Percentiles rank a stretch among this genome's conserved stretches.
These are phyloP conservation scores for Phytopythium aichiense DNA, from an alignment of 352 stramenopile species.

Conservation along the genomic window DNA sequence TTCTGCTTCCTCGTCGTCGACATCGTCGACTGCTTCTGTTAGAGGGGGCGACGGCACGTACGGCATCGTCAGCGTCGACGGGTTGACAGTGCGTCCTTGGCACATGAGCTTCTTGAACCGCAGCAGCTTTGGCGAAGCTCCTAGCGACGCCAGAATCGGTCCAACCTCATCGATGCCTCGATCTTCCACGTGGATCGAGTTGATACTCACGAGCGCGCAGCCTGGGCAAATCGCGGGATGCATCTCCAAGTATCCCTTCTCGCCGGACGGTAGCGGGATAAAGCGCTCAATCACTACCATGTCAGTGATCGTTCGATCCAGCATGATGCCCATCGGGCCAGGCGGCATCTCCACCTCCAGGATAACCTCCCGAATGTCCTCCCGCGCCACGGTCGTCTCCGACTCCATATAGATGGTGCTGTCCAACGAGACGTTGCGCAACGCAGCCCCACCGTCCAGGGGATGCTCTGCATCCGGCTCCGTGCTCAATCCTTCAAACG, in stretches of 20 bases:
- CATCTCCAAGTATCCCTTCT: slow-evolving; percentile 71
- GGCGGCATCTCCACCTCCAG: slow-evolving; percentile 76
- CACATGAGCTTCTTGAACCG: slow-evolving; percentile 88
- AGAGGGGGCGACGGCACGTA: slow-evolving; percentile 61
- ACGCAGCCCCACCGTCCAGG: slow-evolving; percentile 15
- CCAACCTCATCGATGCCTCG: slow-evolving; percentile 68
- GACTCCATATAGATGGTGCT: background rate
- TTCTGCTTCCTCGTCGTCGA: slow-evolving; percentile 11
- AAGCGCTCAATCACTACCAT: slow-evolving; percentile 83
- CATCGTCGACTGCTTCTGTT: slow-evolving; percentile 25
- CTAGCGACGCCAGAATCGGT: slow-evolving; percentile 54
- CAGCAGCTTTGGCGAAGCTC: slow-evolving; percentile 53
- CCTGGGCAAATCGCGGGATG: slow-evolving; percentile 78
- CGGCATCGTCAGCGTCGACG: slow-evolving; percentile 58
- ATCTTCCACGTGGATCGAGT: slow-evolving; percentile 70
- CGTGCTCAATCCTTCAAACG: slow-evolving; percentile 64
- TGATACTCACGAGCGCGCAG: slow-evolving; percentile 75
- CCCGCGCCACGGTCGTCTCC: slow-evolving; percentile 22
- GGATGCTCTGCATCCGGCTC: slow-evolving; percentile 32
- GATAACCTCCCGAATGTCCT: slow-evolving; percentile 70
- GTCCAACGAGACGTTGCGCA: background rate
- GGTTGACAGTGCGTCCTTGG: slow-evolving; percentile 63
- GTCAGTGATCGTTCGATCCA: slow-evolving; percentile 71
- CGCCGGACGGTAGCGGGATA: slow-evolving; percentile 58
- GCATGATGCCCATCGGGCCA: slow-evolving; percentile 78